Conservation (phyloP, 2,329 filamentous ascomycete species). For the Alternaria novae-zelandiae region DNA sequence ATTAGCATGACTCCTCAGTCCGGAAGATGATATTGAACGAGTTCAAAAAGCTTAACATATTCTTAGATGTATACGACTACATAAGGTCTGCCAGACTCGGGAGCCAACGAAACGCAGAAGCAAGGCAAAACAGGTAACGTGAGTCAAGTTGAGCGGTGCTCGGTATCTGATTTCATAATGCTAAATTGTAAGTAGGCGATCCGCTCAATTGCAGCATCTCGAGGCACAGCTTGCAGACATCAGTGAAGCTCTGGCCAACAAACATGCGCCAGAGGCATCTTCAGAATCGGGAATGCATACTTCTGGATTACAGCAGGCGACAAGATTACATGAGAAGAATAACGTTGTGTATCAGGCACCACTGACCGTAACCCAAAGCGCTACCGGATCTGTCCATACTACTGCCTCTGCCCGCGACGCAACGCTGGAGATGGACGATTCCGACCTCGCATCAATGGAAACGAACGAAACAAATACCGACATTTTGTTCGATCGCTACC, state of each 20-base stretch:
- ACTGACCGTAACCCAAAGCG: neutral
- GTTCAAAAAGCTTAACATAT: neutral
- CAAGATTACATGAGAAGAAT: neutral
- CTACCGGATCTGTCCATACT: neutral
- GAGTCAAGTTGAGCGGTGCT: neutral
- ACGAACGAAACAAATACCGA: neutral
- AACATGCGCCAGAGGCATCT: neutral
- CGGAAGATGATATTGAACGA: neutral
- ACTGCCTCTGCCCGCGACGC: neutral
- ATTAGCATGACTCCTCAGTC: too few relatives aligned
- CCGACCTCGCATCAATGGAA: too few relatives aligned
- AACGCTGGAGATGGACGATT: neutral
- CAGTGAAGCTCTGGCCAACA: neutral
- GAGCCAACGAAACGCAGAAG: neutral
- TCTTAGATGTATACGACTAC: neutral
- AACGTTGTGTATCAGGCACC: too few relatives aligned
- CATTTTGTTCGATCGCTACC: neutral
- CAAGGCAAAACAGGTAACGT: neutral
- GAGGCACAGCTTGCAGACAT: neutral
- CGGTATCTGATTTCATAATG: fast-evolving
- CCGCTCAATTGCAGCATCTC: neutral
- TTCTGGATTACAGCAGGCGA: neutral
- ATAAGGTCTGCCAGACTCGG: neutral
- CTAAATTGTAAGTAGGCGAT: neutral
- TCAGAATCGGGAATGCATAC: neutral